phyloP scores from a whole-genome alignment of 805 yeast genomes.

The Suhomyces sp. region DNA sequence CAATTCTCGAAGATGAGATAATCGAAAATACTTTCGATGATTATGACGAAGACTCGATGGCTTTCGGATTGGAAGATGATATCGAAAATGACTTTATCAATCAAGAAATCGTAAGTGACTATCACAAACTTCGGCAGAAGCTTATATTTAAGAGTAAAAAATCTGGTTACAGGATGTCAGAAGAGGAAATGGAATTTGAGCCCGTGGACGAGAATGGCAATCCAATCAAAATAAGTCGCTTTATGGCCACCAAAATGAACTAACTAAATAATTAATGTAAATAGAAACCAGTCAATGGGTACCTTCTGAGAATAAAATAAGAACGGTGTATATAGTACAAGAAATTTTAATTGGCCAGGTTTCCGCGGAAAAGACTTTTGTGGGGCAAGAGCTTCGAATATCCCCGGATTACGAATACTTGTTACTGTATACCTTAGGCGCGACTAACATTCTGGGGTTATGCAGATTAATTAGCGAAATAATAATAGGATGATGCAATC shows the following conservation, averaged over 20 bases:
- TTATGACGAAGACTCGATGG: slow-evolving; percentile 3
- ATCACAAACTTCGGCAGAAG: slow-evolving; percentile 53
- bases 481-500: not conserved
- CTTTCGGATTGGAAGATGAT: slow-evolving; percentile 12
- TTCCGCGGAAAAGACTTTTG: not conserved
- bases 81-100: slow-evolving; percentile 28
- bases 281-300: not conserved
- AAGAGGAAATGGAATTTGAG: slow-evolving; percentile 56
- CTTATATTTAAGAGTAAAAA: slow-evolving; percentile 43
- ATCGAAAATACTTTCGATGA: slow-evolving; percentile 34
- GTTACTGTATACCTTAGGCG: not conserved
- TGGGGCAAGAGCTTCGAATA: not conserved
- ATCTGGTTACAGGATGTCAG: slow-evolving; percentile 42
- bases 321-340: not conserved
- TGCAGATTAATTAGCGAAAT: not conserved
- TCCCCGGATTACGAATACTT: not conserved
- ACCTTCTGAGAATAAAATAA: not conserved
- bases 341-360: not conserved
- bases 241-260: slow-evolving; percentile 51
- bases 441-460: not conserved
- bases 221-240: slow-evolving; percentile 60
- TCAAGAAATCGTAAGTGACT: slow-evolving; percentile 52
- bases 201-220: slow-evolving; percentile 66
- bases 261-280: not conserved
- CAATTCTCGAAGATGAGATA: slow-evolving; percentile 41